phyloP scores from a whole-genome alignment of 2,329 filamentous ascomycete species.

The Stemphylium beticola region DNA sequence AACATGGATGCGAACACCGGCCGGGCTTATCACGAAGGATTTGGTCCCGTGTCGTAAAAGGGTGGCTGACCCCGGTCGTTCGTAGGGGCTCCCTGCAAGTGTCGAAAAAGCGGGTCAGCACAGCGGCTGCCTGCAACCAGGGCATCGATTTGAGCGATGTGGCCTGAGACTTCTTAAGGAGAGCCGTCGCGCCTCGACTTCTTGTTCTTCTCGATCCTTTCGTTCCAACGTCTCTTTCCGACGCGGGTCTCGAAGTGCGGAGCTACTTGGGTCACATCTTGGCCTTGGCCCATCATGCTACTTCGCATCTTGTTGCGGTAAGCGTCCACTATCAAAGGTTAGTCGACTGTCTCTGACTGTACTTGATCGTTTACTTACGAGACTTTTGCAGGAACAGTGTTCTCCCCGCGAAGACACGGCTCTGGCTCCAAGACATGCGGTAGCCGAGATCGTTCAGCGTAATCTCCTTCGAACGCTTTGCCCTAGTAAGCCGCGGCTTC shows the following conservation, averaged over 20 bases:
- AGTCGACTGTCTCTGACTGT: slow-evolving; percentile 14
- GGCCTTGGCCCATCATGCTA: slow-evolving; percentile 78
- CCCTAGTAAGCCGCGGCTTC: slow-evolving; percentile 75
- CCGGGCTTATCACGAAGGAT: slow-evolving; percentile 27
- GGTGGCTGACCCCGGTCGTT: slow-evolving; percentile 38
- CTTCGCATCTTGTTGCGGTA: slow-evolving; percentile 91
- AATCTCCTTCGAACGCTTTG: slow-evolving; percentile 79
- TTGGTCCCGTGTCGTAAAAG: slow-evolving; percentile 34
- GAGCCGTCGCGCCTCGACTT: slow-evolving; percentile 47
- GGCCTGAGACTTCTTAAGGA: slow-evolving; percentile 42
- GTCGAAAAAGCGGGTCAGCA: slow-evolving; percentile 39
- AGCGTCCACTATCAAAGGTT: slow-evolving; percentile 73
- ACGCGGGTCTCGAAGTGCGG: slow-evolving; percentile 88
- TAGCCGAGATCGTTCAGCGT: slow-evolving; percentile 91
- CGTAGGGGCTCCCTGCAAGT: slow-evolving; percentile 43
- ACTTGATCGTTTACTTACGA: slow-evolving; percentile 65
- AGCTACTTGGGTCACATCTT: slow-evolving; percentile 74
- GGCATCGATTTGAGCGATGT: slow-evolving; percentile 31
- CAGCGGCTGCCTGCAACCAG: slow-evolving; percentile 36
- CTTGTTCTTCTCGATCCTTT: slow-evolving; percentile 54
- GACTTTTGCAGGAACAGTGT: slow-evolving; percentile 90
- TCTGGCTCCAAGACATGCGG: slow-evolving; percentile 96
- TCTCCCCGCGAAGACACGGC: slow-evolving; percentile 84
- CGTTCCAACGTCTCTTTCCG: slow-evolving; percentile 72
- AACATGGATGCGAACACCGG: slow-evolving; percentile 27